phyloP scores from a whole-genome alignment of 768 basidiomycete species.

The Strobilomyces dryophilus region DNA sequence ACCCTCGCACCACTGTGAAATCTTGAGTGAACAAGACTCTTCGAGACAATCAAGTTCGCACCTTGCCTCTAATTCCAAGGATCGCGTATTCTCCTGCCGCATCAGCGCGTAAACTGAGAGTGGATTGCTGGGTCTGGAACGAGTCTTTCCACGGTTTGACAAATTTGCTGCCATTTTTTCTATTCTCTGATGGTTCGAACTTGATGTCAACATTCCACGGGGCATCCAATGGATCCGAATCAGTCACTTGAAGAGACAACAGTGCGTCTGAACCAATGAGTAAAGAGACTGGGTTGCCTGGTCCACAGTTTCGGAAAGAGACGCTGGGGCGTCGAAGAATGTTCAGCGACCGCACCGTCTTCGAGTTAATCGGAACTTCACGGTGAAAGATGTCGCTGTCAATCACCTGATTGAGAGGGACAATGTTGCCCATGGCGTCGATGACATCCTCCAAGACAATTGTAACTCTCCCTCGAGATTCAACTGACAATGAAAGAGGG shows the following conservation, averaged over 20 bases:
- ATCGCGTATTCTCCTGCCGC: constrained; percentile 80
- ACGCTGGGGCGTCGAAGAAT: constrained; percentile 70
- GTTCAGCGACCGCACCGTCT: constrained; percentile 55
- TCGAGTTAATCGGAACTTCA: constrained; percentile 35
- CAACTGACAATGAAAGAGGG: constrained; percentile 63
- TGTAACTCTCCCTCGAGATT: constrained; percentile 60
- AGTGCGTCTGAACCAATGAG: constrained; percentile 65
- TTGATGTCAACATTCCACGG: constrained; percentile 64
- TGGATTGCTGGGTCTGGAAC: constrained; percentile 46
- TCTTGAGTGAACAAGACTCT: constrained; percentile 1
- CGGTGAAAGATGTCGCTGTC: constrained; percentile 15
- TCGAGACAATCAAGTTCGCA: constrained; percentile 14
- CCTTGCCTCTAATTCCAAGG: constrained; percentile 65
- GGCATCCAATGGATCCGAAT: constrained; percentile 57
- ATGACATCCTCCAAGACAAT: constrained; percentile 77
- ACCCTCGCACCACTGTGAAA: constrained; percentile 65
- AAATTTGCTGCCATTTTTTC: constrained; percentile 35
- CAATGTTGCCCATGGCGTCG: constrained; percentile 78
- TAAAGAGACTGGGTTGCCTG: constrained; percentile 64
- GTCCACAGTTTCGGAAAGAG: constrained; percentile 71
- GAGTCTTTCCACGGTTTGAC: constrained; percentile 62
- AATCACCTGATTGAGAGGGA: constrained; percentile 42
- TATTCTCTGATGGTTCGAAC: constrained; percentile 52
- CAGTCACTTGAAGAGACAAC: constrained; percentile 49
- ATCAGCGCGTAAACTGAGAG: constrained; percentile 46